phyloP scores from a whole-genome alignment of 805 yeast genomes.

The Cyberlindnera nakhonratchasimensis region DNA sequence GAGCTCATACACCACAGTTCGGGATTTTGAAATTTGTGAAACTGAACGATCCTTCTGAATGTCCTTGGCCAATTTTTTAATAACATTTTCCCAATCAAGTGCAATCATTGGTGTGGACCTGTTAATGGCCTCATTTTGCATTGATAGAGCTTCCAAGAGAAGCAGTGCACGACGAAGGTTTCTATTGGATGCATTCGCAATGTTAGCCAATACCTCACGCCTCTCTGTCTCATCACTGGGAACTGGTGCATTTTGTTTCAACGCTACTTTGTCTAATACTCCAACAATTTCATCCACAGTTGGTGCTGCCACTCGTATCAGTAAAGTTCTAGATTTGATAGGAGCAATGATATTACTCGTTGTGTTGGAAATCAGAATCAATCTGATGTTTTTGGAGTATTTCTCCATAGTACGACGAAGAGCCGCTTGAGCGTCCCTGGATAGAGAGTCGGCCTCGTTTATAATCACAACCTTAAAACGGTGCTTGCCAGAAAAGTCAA shows the following conservation, averaged over 20 bases:
- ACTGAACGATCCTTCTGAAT: conserved; percentile 65
- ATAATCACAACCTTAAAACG: conserved; percentile 79
- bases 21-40: conserved; percentile 47
- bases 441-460: conserved; percentile 85
- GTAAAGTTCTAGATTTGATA: conserved; percentile 85
- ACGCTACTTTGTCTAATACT: conserved; percentile 54
- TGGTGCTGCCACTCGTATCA: conserved; percentile 89
- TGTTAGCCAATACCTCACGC: conserved; percentile 41
- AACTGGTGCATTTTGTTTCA: conserved; percentile 48
- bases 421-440: conserved; percentile 95
- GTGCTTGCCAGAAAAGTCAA: conserved; percentile 63
- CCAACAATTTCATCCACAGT: conserved; percentile 49
- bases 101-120: conserved; percentile 50
- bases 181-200: conserved; percentile 57
- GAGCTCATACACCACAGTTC: conserved; percentile 75
- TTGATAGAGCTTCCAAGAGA: conserved; percentile 75
- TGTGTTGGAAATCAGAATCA: conserved; percentile 81
- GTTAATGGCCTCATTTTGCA: conserved; percentile 58
- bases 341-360: conserved; percentile 93
- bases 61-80: conserved; percentile 57
- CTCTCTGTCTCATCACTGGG: conserved; percentile 36
- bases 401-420: conserved; percentile 95
- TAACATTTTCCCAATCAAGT: conserved; percentile 90
- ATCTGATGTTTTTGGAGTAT: conserved; percentile 80
- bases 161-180: conserved; percentile 77